Evolutionary conservation across 306 rosid genomes (phyloP).

Genomic region (Cajanus cajan): DNA sequence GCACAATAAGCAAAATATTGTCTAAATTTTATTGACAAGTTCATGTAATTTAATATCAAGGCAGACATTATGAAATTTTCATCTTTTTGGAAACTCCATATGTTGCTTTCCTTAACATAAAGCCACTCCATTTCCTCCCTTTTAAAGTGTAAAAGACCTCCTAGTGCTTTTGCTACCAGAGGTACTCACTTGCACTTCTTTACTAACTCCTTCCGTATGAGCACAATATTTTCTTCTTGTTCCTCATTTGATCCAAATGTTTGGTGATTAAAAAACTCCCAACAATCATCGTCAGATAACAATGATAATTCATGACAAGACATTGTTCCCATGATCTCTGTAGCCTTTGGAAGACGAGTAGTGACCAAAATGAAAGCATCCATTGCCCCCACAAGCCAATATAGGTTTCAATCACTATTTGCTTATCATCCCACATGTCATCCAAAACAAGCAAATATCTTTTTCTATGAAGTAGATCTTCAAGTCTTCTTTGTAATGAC

Average conservation of each 20-base stretch:
- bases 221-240: slow-evolving; percentile 20
- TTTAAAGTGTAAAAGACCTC: slow-evolving; percentile 29
- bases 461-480: background rate
- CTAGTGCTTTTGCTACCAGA: slow-evolving; percentile 31
- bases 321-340: slow-evolving; percentile 22
- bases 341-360: slow-evolving; percentile 30
- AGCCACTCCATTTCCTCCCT: slow-evolving; percentile 19
- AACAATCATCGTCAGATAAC: slow-evolving; percentile 37
- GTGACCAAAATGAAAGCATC: slow-evolving; percentile 42
- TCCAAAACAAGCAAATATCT: slow-evolving; percentile 43
- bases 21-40: background rate
- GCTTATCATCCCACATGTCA: slow-evolving; percentile 48
- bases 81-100: slow-evolving; percentile 15
- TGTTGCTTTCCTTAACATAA: background rate
- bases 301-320: background rate
- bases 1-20: slow-evolving; percentile 38
- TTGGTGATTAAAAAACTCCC: slow-evolving; percentile 34
- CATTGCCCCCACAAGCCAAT: slow-evolving; percentile 31
- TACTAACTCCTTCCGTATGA: slow-evolving; percentile 29
- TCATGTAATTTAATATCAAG: slow-evolving; percentile 23
- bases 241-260: slow-evolving; percentile 26
- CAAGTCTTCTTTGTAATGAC: background rate
- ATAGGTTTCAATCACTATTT: slow-evolving; percentile 24
- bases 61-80: slow-evolving; percentile 20
- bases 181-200: slow-evolving; percentile 38